Evolutionary conservation across 768 basidiomycete species (phyloP), one percentile per base, ranked within the genome.

Genomic region (Russula sp.): DNA sequence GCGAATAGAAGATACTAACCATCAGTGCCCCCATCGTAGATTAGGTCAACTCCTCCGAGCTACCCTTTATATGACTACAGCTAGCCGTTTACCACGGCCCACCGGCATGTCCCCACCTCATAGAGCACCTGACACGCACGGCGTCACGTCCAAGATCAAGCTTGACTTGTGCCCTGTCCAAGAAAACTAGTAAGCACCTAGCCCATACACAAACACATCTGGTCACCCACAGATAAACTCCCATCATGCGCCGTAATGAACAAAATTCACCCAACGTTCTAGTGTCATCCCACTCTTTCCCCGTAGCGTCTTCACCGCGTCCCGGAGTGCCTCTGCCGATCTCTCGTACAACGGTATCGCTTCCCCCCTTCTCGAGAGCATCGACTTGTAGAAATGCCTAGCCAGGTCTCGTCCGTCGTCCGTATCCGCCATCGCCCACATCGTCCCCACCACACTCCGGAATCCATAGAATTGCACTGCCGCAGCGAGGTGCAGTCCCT

Each of bases 381-480:
- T 25, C 2, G 60, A 56, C 50, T 25, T 41, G 32, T 46, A 52
- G 16, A 65, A 39, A 7, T 39, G 3, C 20, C 56, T 32, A 13
- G 43, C 49, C 20, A 66, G 22, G 2, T 38, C 36, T 20, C 36
- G 59, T 34, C 53, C 59, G 38, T 66, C 59, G 38, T 66, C 65
- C 1, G 6, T 7, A n/a, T 66, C 51, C 3, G 18, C 45, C 63
- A 66, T 62, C 11, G 36, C 39, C 65, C 65, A 63, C 39, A 60
- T 55, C 11, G 65, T 63, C 18, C 46, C 65, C 7, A 63, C 60
- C 7, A 63, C 56, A 18, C 64, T 58, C 14, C 59, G 45, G 46
- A 65, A 66, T 14, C 65, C 64, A 18, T 43, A 59, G 16, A 54
- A 60, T 22, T 65, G 60, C 38, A 66, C 48, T 1, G 61, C 66